These are phyloP conservation scores for Thelonectria blattea DNA, from an alignment of 2,329 filamentous ascomycete genomes.

Conservation along the genomic window DNA sequence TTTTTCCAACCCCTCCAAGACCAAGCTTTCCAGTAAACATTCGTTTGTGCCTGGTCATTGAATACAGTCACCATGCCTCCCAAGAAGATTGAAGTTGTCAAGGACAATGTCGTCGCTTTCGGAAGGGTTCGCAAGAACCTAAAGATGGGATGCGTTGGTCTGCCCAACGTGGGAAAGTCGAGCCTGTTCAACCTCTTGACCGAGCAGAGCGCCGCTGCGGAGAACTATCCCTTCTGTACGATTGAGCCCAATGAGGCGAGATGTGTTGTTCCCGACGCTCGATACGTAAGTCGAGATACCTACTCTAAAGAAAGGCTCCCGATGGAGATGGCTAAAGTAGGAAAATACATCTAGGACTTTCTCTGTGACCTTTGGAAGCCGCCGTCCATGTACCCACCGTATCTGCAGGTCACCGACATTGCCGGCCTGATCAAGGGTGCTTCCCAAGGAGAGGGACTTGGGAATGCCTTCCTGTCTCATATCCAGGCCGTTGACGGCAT, in stretches of 20 bases:
- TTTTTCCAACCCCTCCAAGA: conserved; percentile 17
- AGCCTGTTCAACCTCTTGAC: conserved; percentile 54
- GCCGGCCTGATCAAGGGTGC: conserved; percentile 53
- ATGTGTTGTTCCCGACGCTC: conserved; percentile 51
- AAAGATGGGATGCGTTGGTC: conserved; percentile 54
- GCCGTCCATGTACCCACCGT: conserved; percentile 52
- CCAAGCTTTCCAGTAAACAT: conserved; percentile 9
- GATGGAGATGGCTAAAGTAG: conserved; percentile 12
- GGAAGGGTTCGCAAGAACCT: conserved; percentile 52
- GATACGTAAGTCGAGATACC: conserved; percentile 48
- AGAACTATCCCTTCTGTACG: conserved; percentile 55
- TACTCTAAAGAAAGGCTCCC: background rate
- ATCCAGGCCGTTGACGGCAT: conserved; percentile 55
- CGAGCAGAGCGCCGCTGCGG: conserved; percentile 52
- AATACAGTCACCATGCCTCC: conserved; percentile 45
- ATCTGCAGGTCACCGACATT: conserved; percentile 53
- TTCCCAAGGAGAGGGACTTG: conserved; percentile 51
- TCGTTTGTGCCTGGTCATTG: background rate
- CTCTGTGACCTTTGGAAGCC: conserved; percentile 54
- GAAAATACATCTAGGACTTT: conserved; percentile 45
- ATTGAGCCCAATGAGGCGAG: conserved; percentile 55
- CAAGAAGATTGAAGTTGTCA: conserved; percentile 49
- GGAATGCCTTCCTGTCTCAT: conserved; percentile 53
- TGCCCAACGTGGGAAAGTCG: conserved; percentile 54
- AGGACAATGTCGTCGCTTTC: conserved; percentile 53